Conservation (phyloP, 768 basidiomycete species). For the Naganishia randhawae region DNA sequence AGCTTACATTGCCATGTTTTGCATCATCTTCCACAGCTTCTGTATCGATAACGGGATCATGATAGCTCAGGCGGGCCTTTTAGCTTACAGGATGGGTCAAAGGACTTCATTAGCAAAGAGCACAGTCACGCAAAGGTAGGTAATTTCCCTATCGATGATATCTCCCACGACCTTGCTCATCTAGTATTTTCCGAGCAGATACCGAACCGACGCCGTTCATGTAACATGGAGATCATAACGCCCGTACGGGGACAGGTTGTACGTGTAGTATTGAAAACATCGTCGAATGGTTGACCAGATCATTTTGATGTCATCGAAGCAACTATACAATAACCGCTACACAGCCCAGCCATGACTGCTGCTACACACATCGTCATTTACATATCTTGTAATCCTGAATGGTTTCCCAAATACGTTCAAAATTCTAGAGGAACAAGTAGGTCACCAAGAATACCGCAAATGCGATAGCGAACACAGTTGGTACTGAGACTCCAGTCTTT, state of each 20-base stretch:
- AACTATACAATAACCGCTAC: neutral
- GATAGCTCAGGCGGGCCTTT: slow-evolving; percentile 96
- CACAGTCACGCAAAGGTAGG: slow-evolving; percentile 85
- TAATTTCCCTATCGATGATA: neutral
- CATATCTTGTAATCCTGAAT: neutral
- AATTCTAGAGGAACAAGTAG: slow-evolving; percentile 26
- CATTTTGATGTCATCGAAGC: neutral
- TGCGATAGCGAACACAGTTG: slow-evolving; percentile 21
- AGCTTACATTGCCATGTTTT: neutral
- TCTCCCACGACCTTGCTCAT: neutral
- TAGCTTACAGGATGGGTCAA: slow-evolving; percentile 86
- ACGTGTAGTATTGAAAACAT: no score
- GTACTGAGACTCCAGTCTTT: slow-evolving; percentile 18
- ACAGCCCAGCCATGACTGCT: neutral
- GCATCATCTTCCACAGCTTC: slow-evolving; percentile 59
- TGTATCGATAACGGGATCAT: slow-evolving; percentile 99
- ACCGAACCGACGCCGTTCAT: slow-evolving; percentile 88
- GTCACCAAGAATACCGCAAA: slow-evolving; percentile 25
- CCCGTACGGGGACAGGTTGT: no score
- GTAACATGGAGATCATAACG: slow-evolving; percentile 74
- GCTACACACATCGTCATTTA: neutral
- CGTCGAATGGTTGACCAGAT: no score
- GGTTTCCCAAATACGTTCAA: neutral
- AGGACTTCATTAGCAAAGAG: slow-evolving; percentile 71
- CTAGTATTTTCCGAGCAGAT: slow-evolving; percentile 58